Evolutionary conservation across 2,329 filamentous ascomycete species (phyloP).

Genomic region (Fusarium sp.): DNA sequence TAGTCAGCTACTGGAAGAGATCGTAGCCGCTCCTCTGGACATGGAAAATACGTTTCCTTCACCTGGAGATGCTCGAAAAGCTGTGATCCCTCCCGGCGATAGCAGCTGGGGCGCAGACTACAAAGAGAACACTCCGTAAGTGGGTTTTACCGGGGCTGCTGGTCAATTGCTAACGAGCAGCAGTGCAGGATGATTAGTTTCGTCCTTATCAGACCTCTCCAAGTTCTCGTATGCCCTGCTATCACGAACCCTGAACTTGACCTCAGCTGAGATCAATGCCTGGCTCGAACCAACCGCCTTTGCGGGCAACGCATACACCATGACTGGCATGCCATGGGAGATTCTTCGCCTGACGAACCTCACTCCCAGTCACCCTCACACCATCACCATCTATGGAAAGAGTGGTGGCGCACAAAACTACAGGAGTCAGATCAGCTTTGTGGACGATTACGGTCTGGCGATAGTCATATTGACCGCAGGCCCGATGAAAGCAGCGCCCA

Average conservation of each 20-base stretch:
- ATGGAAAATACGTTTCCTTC: conserved; percentile 41
- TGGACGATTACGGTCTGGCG: conserved; percentile 52
- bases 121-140: conserved; percentile 49
- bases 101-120: conserved; percentile 52
- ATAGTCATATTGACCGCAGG: conserved; percentile 50
- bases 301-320: conserved; percentile 45
- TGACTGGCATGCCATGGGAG: conserved; percentile 54
- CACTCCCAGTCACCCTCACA: conserved; percentile 45
- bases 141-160: not conserved
- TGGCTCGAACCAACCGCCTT: conserved; percentile 53
- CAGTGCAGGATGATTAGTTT: conserved; percentile 52
- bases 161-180: not conserved
- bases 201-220: conserved; percentile 49
- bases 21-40: conserved; percentile 28
- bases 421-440: conserved; percentile 49
- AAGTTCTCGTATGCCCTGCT: conserved; percentile 47
- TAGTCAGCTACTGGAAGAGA: conserved; percentile 39
- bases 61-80: conserved; percentile 47
- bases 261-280: conserved; percentile 39
- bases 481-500: conserved; percentile 42
- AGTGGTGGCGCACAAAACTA: conserved; percentile 51
- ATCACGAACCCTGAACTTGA: conserved; percentile 42
- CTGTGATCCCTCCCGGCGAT: conserved; percentile 50
- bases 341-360: conserved; percentile 47
- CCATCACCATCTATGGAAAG: conserved; percentile 51